These are phyloP conservation scores for Leccinum rimulosum DNA, from an alignment of 768 basidiomycete species.

Conservation along the genomic window DNA sequence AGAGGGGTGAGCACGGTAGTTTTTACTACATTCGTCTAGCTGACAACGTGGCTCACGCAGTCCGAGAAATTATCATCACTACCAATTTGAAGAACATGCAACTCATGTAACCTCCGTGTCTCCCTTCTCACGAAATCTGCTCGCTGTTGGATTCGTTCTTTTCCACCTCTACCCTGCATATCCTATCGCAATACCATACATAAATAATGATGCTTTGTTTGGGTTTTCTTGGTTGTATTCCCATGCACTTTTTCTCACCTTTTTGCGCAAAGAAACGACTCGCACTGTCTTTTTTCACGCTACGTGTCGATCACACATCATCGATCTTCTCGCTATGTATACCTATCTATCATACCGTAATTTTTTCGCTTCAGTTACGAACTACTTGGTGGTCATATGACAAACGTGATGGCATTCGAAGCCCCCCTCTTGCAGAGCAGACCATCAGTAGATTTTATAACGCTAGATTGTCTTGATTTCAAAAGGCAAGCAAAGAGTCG, in stretches of 20 bases:
- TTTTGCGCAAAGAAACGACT: constrained; percentile 8
- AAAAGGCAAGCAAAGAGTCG: not conserved
- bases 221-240: constrained; percentile 16
- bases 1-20: constrained; percentile 51
- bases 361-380: constrained; percentile 1
- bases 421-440: not conserved
- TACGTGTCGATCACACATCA: not conserved
- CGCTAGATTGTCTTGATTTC: not conserved
- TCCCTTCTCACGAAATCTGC: not conserved
- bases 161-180: constrained; percentile 9
- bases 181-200: constrained; percentile 10
- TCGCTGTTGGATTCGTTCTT: constrained; percentile 9
- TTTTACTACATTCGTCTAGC: not conserved
- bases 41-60: constrained; percentile 32
- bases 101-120: constrained; percentile 26
- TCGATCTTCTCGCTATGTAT: constrained; percentile 16
- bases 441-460: not conserved
- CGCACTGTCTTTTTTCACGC: constrained; percentile 14
- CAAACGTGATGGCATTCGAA: not conserved
- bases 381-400: constrained; percentile 1
- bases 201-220: constrained; percentile 4
- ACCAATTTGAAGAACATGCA: constrained; percentile 58
- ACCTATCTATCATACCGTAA: constrained; percentile 23
- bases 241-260: constrained; percentile 3
- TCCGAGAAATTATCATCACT: constrained; percentile 70